A percentile compares a stretch with the other conserved stretches of the same genome.
Evolutionary conservation across 495 filamentous ascomycete species (phyloP).

Genomic region (Clohesyomyces aquaticus): DNA sequence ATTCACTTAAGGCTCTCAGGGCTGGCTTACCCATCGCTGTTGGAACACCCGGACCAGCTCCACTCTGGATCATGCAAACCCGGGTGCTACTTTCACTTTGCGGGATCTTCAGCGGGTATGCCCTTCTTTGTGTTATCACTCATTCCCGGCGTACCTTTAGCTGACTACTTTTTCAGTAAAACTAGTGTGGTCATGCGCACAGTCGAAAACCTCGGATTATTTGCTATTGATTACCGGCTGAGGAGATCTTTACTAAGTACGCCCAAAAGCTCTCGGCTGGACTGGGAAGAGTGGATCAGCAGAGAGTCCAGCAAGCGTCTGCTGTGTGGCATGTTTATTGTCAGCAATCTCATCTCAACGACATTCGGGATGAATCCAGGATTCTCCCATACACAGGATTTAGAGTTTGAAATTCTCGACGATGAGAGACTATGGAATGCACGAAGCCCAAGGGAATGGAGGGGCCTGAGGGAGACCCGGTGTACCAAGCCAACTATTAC

Average conservation of each 20-base stretch:
- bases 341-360: conserved; percentile 25
- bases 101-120: conserved; percentile 24
- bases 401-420: conserved; percentile 23
- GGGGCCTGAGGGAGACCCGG: background rate
- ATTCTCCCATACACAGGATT: conserved; percentile 17
- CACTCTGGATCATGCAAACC: conserved; percentile 24
- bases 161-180: conserved; percentile 7
- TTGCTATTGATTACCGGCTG: conserved; percentile 26
- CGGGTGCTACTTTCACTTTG: conserved; percentile 13
- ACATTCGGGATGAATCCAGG: conserved; percentile 20
- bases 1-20: conserved; percentile 4
- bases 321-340: conserved; percentile 28
- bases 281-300: conserved; percentile 30
- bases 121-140: too few species aligned
- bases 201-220: conserved; percentile 19
- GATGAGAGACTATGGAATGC: conserved; percentile 26
- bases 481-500: conserved; percentile 3
- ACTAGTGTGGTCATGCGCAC: conserved; percentile 11
- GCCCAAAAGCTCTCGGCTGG: background rate
- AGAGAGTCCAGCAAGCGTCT: conserved; percentile 24
- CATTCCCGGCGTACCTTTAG: too few species aligned
- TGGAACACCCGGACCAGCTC: conserved; percentile 10
- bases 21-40: conserved; percentile 7
- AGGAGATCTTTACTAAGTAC: conserved; percentile 6
- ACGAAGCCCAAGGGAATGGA: conserved; percentile 18